These are phyloP conservation scores for Ascochyta rabiei DNA, from an alignment of 2,329 filamentous ascomycete genomes.

Conservation along the genomic window DNA sequence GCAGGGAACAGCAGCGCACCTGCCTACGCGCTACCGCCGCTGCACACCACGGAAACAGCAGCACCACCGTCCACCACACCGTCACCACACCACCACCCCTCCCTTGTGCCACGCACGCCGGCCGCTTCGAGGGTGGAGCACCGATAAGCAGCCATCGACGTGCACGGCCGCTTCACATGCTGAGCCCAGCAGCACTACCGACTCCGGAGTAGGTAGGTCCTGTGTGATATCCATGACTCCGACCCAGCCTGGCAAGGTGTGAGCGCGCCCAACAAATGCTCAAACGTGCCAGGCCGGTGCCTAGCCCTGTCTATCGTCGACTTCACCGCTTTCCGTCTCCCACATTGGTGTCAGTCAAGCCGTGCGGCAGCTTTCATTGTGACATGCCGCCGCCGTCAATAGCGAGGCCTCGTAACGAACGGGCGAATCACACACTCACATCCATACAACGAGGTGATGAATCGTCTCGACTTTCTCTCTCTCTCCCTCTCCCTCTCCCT, in stretches of 20 bases:
- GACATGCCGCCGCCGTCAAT: conserved; percentile 15
- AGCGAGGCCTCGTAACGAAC: conserved; percentile 10
- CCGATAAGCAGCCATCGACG: conserved; percentile 5
- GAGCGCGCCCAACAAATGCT: conserved; percentile 12
- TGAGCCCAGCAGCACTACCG: conserved; percentile 6
- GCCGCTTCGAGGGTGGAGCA: conserved; percentile 10
- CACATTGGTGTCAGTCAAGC: not conserved
- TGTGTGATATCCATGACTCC: too few relatives aligned
- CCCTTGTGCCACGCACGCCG: conserved; percentile 9
- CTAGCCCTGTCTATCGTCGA: too few relatives aligned
- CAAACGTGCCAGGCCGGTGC: conserved; percentile 1
- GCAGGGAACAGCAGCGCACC: conserved; percentile 6
- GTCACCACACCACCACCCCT: not conserved
- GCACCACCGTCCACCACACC: not conserved
- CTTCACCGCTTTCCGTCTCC: conserved; percentile 12
- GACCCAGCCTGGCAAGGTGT: conserved; percentile 1
- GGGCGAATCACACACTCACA: conserved; percentile 11
- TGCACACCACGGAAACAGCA: not conserved
- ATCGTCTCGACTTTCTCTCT: not conserved
- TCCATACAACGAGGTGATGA: not conserved
- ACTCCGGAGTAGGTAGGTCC: too few relatives aligned
- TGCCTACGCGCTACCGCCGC: conserved; percentile 3
- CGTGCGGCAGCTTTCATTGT: not conserved
- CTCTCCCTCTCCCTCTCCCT: too few relatives aligned
- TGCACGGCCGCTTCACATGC: conserved; percentile 8